Percentiles rank a stretch among this genome's conserved stretches.
Conservation (phyloP, 75 land plant genomes). For the Cunninghamia lanceolata region DNA sequence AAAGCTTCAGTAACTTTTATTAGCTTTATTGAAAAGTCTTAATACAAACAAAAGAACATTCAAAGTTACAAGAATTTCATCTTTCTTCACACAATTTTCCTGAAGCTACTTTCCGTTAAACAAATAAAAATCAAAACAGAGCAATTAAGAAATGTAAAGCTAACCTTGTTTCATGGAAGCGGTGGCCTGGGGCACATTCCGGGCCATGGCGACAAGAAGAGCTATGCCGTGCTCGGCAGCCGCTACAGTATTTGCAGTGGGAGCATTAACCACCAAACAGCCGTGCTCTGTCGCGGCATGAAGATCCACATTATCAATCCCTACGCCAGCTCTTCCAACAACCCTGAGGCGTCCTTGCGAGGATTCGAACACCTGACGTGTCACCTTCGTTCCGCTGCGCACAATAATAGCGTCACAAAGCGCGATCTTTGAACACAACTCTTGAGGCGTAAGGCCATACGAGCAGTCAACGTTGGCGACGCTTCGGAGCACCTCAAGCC, state of each 20-base stretch:
- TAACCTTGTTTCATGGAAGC: conserved; percentile 50
- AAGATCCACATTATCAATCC: conserved; percentile 36
- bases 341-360: conserved; percentile 35
- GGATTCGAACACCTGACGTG: conserved; percentile 35
- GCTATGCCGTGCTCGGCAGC: conserved; percentile 60
- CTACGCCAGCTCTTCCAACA: conserved; percentile 24
- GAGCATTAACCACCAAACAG: conserved; percentile 31
- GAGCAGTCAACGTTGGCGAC: conserved; percentile 53
- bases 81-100: neutral
- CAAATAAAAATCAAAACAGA: neutral
- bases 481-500: conserved; percentile 35
- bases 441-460: conserved; percentile 36
- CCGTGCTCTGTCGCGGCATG: conserved; percentile 29
- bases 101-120: neutral
- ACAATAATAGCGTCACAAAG: conserved; percentile 41
- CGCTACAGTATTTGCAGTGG: conserved; percentile 34
- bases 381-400: conserved; percentile 42
- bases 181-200: conserved; percentile 48
- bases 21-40: neutral
- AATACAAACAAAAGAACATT: neutral
- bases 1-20: too few relatives aligned
- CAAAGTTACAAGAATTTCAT: neutral
- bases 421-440: conserved; percentile 37
- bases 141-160: neutral
- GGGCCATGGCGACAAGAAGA: conserved; percentile 39